Evolutionary conservation across 192 early-diverging fungal species (phyloP).

Genomic region (Coemansia sp.): DNA sequence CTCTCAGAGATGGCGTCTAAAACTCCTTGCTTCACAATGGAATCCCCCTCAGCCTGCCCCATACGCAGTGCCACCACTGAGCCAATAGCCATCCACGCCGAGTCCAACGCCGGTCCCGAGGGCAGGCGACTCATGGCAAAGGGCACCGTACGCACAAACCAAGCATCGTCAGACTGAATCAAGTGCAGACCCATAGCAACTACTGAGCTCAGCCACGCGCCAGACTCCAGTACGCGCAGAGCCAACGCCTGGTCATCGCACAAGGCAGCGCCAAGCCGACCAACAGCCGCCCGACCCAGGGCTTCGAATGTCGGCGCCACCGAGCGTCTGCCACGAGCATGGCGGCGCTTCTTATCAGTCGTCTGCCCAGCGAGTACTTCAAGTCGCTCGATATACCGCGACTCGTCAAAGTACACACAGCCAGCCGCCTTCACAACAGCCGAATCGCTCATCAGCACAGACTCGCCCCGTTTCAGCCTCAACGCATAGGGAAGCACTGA

Average conservation of each 20-base stretch:
- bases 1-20: conserved; percentile 27
- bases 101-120: conserved; percentile 4
- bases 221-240: conserved; percentile 13
- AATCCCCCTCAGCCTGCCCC: conserved; percentile 1
- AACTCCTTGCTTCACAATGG: neutral
- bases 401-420: neutral
- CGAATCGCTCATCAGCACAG: neutral
- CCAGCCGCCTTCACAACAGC: neutral
- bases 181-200: conserved; percentile 46
- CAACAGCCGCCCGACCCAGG: conserved; percentile 26
- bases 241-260: neutral
- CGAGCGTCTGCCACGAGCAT: neutral
- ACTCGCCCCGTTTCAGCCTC: neutral
- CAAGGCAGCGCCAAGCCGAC: conserved; percentile 13
- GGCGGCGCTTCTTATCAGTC: neutral
- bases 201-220: conserved; percentile 31
- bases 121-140: conserved; percentile 23
- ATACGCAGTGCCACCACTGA: conserved; percentile 22
- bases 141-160: conserved; percentile 35
- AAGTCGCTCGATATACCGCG: neutral
- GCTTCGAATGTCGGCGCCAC: conserved; percentile 19
- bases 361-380: neutral
- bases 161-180: conserved; percentile 9
- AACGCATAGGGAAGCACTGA: conserved; percentile 30
- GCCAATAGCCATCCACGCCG: conserved; percentile 33